Evolutionary conservation across 768 basidiomycete genomes (phyloP).

Genomic region (Boletus vinaceobasis): DNA sequence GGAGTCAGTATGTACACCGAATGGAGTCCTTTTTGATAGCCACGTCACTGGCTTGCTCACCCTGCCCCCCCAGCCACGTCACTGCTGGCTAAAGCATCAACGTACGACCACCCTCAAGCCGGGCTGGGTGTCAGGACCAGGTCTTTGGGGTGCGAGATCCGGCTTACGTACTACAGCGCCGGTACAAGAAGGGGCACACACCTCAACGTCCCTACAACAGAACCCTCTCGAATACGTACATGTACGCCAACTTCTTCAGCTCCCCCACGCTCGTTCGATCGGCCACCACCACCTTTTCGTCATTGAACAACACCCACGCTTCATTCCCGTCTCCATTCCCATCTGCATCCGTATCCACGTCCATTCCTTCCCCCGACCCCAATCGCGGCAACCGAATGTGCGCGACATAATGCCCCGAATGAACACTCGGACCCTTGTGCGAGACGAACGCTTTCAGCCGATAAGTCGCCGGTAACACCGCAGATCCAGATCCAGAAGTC

Average conservation of each 20-base stretch:
- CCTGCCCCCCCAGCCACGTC: too few relatives aligned
- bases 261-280: conserved; percentile 78
- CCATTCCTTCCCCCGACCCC: conserved; percentile 22
- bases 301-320: conserved; percentile 88
- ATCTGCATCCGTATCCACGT: conserved; percentile 19
- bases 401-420: conserved; percentile 92
- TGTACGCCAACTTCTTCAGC: conserved; percentile 82
- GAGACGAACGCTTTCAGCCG: conserved; percentile 91
- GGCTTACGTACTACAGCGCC: too few relatives aligned
- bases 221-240: conserved; percentile 82
- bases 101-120: too few relatives aligned
- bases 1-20: too few relatives aligned
- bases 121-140: too few relatives aligned
- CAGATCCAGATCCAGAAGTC: conserved; percentile 46
- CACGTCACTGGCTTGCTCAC: too few relatives aligned
- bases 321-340: conserved; percentile 32
- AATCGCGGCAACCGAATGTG: conserved; percentile 48
- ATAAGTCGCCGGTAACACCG: conserved; percentile 69
- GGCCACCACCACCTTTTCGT: conserved; percentile 92
- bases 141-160: too few relatives aligned
- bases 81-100: too few relatives aligned
- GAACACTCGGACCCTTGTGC: conserved; percentile 94
- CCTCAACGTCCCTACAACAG: background rate
- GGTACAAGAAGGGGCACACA: too few relatives aligned
- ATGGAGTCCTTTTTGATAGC: too few relatives aligned